Evolutionary conservation across 371 early-diverging fungal species (phyloP).

Genomic region (Catenaria anguillulae): DNA sequence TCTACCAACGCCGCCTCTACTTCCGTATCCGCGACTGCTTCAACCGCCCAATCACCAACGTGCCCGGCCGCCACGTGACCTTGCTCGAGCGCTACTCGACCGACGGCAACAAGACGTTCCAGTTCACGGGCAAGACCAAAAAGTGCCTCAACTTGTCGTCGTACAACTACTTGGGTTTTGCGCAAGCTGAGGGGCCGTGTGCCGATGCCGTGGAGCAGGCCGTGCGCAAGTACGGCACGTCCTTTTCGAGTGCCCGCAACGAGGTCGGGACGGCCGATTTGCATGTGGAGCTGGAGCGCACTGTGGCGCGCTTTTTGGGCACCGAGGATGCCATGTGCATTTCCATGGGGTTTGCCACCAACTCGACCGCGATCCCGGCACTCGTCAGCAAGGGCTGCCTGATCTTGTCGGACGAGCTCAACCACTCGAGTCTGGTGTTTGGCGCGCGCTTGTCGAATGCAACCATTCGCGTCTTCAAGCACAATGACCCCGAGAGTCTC

Average conservation of each 20-base stretch:
- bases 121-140: slow-evolving; percentile 65
- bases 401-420: slow-evolving; percentile 94
- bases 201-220: slow-evolving; percentile 77
- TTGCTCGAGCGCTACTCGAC: slow-evolving; percentile 67
- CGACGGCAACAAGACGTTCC: slow-evolving; percentile 76
- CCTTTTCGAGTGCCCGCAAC: slow-evolving; percentile 45
- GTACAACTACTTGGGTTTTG: slow-evolving; percentile 99
- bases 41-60: slow-evolving; percentile 91
- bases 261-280: slow-evolving; percentile 59
- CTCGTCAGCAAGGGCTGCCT: slow-evolving; percentile 81
- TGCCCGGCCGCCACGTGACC: slow-evolving; percentile 82
- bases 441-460: slow-evolving; percentile 95
- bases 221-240: slow-evolving; percentile 45
- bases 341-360: slow-evolving; percentile 99
- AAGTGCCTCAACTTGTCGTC: slow-evolving; percentile 92
- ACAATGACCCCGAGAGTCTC: slow-evolving; percentile 73
- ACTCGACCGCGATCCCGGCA: slow-evolving; percentile 92
- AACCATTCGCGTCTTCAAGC: slow-evolving; percentile 88
- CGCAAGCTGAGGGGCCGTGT: slow-evolving; percentile 76
- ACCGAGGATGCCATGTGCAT: slow-evolving; percentile 87
- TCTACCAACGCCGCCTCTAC: slow-evolving; percentile 92
- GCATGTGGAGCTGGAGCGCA: slow-evolving; percentile 67
- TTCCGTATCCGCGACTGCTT: slow-evolving; percentile 92
- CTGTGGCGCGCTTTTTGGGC: slow-evolving; percentile 92
- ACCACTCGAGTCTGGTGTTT: slow-evolving; percentile 93